phyloP scores from a whole-genome alignment of 164 flowering plant genomes.

The Cinnamomum chago region DNA sequence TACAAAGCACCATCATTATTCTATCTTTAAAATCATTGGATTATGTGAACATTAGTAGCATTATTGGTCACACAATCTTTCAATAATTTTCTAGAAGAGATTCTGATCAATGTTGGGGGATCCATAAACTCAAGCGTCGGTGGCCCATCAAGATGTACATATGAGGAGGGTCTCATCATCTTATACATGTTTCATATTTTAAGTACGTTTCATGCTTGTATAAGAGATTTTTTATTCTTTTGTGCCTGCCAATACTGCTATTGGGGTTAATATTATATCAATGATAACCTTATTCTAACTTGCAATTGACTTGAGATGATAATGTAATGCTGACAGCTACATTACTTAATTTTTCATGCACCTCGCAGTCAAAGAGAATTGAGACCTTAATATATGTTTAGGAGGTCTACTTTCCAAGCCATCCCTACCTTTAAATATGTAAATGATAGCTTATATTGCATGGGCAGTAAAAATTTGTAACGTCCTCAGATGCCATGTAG shows the following conservation, averaged over 20 bases:
- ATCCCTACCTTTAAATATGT: neutral
- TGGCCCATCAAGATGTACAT: neutral
- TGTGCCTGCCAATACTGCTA: neutral
- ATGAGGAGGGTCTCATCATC: neutral
- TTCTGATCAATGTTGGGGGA: too few relatives aligned
- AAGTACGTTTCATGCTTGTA: neutral
- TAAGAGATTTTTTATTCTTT: neutral
- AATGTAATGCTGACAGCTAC: neutral
- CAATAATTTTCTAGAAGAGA: too few relatives aligned
- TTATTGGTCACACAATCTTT: too few relatives aligned
- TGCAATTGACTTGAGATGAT: neutral
- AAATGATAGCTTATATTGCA: neutral
- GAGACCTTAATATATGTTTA: neutral
- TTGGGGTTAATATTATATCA: neutral
- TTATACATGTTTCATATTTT: neutral
- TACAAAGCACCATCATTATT: too few relatives aligned
- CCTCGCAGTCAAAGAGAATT: neutral
- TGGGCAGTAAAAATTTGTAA: neutral
- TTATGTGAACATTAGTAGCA: too few relatives aligned
- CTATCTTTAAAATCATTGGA: too few relatives aligned
- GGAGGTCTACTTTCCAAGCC: neutral
- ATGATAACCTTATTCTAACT: neutral
- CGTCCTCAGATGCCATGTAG: constrained; percentile 3
- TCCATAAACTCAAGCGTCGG: too few relatives aligned
- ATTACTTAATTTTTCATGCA: neutral